phyloP scores from a whole-genome alignment of 2,329 filamentous ascomycete genomes.

The Arthrinium phaeospermum region DNA sequence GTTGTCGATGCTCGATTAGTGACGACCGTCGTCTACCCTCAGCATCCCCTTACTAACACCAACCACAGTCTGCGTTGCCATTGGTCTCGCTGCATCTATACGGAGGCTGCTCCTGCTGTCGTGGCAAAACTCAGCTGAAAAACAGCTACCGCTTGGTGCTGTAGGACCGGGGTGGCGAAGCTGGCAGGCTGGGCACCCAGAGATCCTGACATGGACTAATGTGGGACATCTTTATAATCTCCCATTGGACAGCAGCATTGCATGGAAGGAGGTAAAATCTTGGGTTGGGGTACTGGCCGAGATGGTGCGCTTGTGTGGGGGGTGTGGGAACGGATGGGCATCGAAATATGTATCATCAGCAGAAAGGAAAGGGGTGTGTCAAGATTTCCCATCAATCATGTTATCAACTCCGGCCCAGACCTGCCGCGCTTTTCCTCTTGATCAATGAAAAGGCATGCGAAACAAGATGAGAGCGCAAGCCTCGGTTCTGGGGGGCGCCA shows the following conservation, averaged over 20 bases:
- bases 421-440: not conserved
- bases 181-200: not conserved
- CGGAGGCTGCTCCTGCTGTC: not conserved
- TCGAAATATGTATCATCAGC: not conserved
- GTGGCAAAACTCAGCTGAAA: not conserved
- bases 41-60: not conserved
- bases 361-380: not conserved
- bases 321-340: not conserved
- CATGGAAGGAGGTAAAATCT: not conserved
- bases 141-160: not conserved
- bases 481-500: not conserved
- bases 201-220: conserved; percentile 6
- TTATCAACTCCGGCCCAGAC: conserved; percentile 7
- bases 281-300: not conserved
- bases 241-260: not conserved
- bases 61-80: not conserved
- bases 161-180: not conserved
- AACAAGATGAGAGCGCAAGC: not conserved
- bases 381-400: conserved; percentile 11
- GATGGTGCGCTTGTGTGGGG: not conserved
- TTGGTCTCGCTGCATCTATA: not conserved
- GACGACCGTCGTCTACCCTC: not conserved
- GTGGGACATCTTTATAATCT: conserved; percentile 5
- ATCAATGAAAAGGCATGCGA: not conserved
- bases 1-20: not conserved